phyloP scores from a whole-genome alignment of 768 basidiomycete species.

The Lactifluus rugatus region DNA sequence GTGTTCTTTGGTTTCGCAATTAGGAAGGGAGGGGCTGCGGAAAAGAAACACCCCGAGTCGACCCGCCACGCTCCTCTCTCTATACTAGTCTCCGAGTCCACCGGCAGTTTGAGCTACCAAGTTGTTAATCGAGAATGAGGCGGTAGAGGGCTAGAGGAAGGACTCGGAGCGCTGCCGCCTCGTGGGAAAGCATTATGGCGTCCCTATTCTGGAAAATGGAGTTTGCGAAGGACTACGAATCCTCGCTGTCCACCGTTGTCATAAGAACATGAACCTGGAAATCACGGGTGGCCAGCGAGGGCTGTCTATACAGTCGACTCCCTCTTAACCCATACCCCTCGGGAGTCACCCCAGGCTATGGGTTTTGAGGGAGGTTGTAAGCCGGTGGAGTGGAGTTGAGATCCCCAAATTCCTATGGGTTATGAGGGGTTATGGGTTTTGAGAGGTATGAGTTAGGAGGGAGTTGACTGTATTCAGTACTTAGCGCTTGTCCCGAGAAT shows the following conservation, averaged over 20 bases:
- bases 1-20: not conserved
- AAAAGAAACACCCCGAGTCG: not conserved
- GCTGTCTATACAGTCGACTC: no score
- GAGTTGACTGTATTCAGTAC: no score
- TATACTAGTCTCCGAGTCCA: not conserved
- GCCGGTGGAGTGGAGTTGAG: no score
- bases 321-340: no score
- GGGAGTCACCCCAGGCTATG: no score
- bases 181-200: not conserved
- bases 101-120: not conserved
- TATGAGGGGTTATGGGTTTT: no score
- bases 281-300: not conserved
- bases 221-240: not conserved
- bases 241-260: not conserved
- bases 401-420: no score
- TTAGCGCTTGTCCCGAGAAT: not conserved
- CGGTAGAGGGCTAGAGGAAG: not conserved
- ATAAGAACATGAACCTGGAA: not conserved
- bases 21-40: not conserved
- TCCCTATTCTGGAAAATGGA: not conserved
- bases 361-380: no score
- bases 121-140: not conserved
- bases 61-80: not conserved
- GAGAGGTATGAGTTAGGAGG: no score
- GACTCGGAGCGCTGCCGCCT: no score